Evolutionary conservation across 306 rosid species (phyloP).

Genomic region (Prinsepia uniflora): DNA sequence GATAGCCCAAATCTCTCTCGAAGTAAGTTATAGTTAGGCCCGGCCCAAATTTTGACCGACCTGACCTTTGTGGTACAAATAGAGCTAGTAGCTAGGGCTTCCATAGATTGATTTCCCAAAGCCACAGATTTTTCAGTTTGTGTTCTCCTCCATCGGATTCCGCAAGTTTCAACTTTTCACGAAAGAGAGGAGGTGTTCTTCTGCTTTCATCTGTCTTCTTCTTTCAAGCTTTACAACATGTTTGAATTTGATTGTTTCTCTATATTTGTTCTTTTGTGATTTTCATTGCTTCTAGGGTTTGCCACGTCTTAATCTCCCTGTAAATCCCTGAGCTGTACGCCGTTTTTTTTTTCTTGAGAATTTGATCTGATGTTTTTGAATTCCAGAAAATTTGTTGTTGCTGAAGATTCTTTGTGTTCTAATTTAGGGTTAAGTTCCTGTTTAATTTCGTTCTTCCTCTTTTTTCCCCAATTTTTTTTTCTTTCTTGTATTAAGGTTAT

Average conservation of each 20-base stretch:
- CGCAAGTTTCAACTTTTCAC: not conserved
- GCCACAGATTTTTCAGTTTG: not conserved
- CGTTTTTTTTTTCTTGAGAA: not conserved
- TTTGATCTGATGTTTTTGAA: not conserved
- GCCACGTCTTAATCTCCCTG: not conserved
- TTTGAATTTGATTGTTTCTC: not conserved
- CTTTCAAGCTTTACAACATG: too few species aligned
- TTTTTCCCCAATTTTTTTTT: not conserved
- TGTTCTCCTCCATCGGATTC: not conserved
- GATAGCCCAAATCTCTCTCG: not conserved
- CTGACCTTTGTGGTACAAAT: not conserved
- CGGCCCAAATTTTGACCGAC: not conserved
- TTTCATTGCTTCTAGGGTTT: slow-evolving; percentile 9
- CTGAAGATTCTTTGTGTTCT: not conserved
- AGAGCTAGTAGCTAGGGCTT: not conserved
- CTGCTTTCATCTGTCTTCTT: not conserved
- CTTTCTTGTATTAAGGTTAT: not conserved
- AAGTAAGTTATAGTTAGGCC: not conserved
- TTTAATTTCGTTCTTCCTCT: not conserved
- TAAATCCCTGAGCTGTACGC: not conserved
- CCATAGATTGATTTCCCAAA: not conserved
- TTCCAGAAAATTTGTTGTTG: not conserved
- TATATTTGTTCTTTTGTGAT: not conserved
- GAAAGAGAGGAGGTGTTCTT: slow-evolving; percentile 12
- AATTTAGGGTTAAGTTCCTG: not conserved